Evolutionary conservation across 2,329 filamentous ascomycete species (phyloP).

Genomic region (Trichoderma atrobrunneum): DNA sequence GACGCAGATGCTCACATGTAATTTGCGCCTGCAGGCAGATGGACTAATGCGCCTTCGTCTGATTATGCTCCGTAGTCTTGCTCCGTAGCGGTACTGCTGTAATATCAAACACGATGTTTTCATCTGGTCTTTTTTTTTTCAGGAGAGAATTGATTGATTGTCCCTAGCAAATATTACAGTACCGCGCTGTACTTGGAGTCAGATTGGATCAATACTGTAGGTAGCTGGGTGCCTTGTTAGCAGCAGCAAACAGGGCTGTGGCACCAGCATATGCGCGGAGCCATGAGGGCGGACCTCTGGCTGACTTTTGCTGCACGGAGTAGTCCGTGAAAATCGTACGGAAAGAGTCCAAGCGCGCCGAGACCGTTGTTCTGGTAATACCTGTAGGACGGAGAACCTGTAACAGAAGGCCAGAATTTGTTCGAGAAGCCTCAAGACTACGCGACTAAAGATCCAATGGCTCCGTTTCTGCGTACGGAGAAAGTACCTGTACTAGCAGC

Average conservation of each 20-base stretch:
- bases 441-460: not conserved
- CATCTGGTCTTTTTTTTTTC: not conserved
- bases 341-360: not conserved
- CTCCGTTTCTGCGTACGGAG: not conserved
- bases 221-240: not conserved
- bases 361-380: constrained; percentile 1
- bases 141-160: not conserved
- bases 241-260: not conserved
- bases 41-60: constrained; percentile 6
- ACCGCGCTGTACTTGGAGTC: not conserved
- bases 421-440: constrained; percentile 10
- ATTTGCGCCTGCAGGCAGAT: not conserved
- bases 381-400: not conserved
- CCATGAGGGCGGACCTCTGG: not conserved
- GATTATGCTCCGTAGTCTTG: not conserved
- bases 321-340: not conserved
- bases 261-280: not conserved
- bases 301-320: not conserved
- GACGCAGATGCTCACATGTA: constrained; percentile 3
- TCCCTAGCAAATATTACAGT: not conserved
- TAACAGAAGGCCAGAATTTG: not conserved
- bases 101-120: not conserved
- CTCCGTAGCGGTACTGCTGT: not conserved
- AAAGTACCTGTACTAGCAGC: not conserved
- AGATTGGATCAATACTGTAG: not conserved